Evolutionary conservation across 495 filamentous ascomycete species (phyloP).

Genomic region (Patellaria atrata): DNA sequence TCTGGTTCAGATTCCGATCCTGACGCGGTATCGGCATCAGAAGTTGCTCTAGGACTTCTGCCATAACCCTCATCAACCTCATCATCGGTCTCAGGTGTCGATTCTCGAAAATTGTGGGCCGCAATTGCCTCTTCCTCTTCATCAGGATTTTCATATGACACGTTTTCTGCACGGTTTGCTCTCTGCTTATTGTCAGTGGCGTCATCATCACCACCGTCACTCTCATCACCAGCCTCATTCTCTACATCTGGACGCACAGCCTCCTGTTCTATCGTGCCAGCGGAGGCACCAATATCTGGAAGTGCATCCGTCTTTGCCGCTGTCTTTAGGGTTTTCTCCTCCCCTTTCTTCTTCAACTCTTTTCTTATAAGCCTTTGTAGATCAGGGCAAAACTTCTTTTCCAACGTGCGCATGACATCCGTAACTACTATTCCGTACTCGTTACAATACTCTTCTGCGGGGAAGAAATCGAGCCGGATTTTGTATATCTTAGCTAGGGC

Average conservation of each 20-base stretch:
- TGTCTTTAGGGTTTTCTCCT: constrained; percentile 41
- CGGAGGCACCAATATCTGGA: constrained; percentile 67
- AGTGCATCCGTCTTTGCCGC: constrained; percentile 46
- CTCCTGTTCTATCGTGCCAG: constrained; percentile 52
- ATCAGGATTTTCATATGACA: constrained; percentile 82
- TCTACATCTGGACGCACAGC: constrained; percentile 30
- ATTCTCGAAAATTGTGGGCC: constrained; percentile 10
- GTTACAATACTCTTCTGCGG: constrained; percentile 60
- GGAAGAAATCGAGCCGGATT: constrained; percentile 71
- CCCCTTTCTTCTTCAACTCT: constrained; percentile 65
- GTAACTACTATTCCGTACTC: constrained; percentile 69
- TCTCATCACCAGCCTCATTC: constrained; percentile 32
- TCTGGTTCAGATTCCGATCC: constrained; percentile 9
- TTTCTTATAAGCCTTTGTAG: constrained; percentile 52
- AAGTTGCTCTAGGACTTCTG: constrained; percentile 15
- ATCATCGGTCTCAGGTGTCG: constrained; percentile 4
- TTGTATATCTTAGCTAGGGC: constrained; percentile 69
- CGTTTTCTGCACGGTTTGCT: constrained; percentile 59
- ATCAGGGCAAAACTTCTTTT: constrained; percentile 58
- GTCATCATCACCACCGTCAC: constrained; percentile 68
- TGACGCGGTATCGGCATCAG: neutral
- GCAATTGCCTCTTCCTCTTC: constrained; percentile 65
- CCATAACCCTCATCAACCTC: constrained; percentile 18
- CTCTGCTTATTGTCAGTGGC: constrained; percentile 65
- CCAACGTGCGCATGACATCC: constrained; percentile 66